Evolutionary conservation across 352 stramenopile species (phyloP), one percentile per base, ranked within the genome.

Genomic region (Sclerospora graminicola): DNA sequence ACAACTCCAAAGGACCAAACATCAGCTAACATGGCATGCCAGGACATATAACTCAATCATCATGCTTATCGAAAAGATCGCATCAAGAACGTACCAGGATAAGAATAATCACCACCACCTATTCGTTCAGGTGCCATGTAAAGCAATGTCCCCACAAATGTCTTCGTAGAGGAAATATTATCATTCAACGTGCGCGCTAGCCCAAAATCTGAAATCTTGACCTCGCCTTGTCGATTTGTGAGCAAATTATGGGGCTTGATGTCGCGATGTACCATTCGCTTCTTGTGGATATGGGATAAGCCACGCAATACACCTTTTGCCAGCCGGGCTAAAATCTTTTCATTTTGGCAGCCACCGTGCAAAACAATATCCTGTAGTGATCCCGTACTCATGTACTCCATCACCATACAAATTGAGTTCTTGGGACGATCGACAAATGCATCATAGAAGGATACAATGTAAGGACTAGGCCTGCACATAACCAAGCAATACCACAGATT

Each of bases 41-140:
- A 42, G 14, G 16, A 20, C 21, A 39, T 19, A 46, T 11, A 2
- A 14, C 35, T 18, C 24, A 18, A 18, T 54, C 24, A 55, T 39
- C 20, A 28, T 6, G 19, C 11, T 19, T 50, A 15, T 13, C 7
- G 8, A 1, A 31, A 31, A 2, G 7, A 41, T 11, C 41, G 31
- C 10, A 30, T 14, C 30, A 6, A 14, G 16, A 34, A 28, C 39
- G 34, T 47, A 86, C 74, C 63, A 63, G 81, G 63, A 55, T 87
- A 96, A 6, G 70, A 90, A 60, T 97, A 97, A 45, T 90, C 80
- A 1, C 84, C 81, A 8, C 86, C 86, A 18, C 79, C 78, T 46
- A 97, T 95, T 10, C 92, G 78, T 59, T 98, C 91, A 14, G 92
- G 92, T 1, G 86, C 84, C 92, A 98, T 97, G 58, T 97, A 97